These are phyloP conservation scores for Marasmius sp. DNA, from an alignment of 1,284 basidiomycete genomes.

Conservation along the genomic window DNA sequence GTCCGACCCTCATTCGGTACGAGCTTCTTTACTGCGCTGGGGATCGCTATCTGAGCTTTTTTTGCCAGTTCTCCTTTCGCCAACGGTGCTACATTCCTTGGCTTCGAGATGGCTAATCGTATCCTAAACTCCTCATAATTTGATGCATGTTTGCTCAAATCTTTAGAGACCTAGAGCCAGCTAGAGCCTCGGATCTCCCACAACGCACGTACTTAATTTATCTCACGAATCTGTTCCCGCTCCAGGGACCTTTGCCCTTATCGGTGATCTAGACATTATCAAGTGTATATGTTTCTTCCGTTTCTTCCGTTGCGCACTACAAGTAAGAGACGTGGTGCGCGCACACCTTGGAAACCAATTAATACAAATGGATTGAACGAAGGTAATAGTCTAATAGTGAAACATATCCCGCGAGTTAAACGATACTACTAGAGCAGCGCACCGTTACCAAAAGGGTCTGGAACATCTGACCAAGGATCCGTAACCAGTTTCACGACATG, in stretches of 20 bases:
- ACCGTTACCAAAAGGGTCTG: background rate
- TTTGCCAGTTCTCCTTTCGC: slow-evolving; percentile 76
- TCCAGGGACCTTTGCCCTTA: no score
- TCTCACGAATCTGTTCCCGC: no score
- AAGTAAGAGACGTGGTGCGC: background rate
- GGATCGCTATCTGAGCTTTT: background rate
- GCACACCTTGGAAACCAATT: background rate
- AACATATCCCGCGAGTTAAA: background rate
- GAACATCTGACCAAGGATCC: slow-evolving; percentile 5
- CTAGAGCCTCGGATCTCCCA: no score
- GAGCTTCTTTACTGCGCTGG: slow-evolving; percentile 23
- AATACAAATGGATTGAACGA: background rate
- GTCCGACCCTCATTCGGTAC: slow-evolving; percentile 88
- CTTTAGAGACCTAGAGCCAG: no score
- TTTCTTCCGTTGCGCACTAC: background rate
- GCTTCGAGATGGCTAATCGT: slow-evolving; percentile 85
- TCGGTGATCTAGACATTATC: background rate
- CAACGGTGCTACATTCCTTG: slow-evolving; percentile 92
- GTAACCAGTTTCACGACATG: slow-evolving; percentile 12
- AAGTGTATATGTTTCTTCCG: background rate
- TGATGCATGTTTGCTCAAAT: no score
- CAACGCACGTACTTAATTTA: no score
- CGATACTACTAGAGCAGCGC: background rate
- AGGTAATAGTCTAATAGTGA: background rate
- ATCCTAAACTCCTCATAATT: slow-evolving; percentile 43